Conservation (phyloP, 2,329 filamentous ascomycete genomes). For the Sporothrix sp. region DNA sequence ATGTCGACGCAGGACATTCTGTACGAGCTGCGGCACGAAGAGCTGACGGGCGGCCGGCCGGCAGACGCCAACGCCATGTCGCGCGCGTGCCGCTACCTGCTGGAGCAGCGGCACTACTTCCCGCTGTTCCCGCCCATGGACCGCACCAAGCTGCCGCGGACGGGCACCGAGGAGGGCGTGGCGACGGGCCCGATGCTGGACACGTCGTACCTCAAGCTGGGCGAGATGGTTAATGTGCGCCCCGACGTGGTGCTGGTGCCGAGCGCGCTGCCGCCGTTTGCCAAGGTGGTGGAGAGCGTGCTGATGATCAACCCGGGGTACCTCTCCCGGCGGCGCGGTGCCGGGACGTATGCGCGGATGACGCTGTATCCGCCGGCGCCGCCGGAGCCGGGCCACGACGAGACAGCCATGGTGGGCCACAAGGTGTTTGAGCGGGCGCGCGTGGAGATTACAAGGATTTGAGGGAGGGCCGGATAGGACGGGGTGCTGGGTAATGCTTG, state of each 20-base stretch:
- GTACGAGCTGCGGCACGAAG: conserved; percentile 69
- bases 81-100: conserved; percentile 63
- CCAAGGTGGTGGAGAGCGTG: conserved; percentile 84
- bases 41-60: conserved; percentile 49
- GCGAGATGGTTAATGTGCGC: conserved; percentile 77
- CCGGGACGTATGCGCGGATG: conserved; percentile 80
- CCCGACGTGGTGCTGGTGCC: conserved; percentile 81
- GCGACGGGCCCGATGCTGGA: conserved; percentile 73
- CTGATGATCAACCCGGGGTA: conserved; percentile 84
- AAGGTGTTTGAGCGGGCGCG: conserved; percentile 72
- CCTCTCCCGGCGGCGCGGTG: conserved; percentile 71
- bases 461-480: background rate
- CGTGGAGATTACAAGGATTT: conserved; percentile 76
- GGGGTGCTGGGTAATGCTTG: background rate
- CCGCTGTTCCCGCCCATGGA: conserved; percentile 77
- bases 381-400: conserved; percentile 42
- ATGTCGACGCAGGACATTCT: conserved; percentile 77
- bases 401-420: conserved; percentile 54
- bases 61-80: conserved; percentile 52
- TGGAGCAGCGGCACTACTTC: conserved; percentile 87
- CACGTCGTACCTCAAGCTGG: conserved; percentile 72
- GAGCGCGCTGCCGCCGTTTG: conserved; percentile 75
- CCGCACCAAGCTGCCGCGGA: conserved; percentile 55
- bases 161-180: conserved; percentile 48
- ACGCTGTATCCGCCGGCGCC: conserved; percentile 57